A percentile compares a stretch with the other conserved stretches of the same genome.
phyloP scores from a whole-genome alignment of 257 asterid genomes.

The Nicotiana otophora region DNA sequence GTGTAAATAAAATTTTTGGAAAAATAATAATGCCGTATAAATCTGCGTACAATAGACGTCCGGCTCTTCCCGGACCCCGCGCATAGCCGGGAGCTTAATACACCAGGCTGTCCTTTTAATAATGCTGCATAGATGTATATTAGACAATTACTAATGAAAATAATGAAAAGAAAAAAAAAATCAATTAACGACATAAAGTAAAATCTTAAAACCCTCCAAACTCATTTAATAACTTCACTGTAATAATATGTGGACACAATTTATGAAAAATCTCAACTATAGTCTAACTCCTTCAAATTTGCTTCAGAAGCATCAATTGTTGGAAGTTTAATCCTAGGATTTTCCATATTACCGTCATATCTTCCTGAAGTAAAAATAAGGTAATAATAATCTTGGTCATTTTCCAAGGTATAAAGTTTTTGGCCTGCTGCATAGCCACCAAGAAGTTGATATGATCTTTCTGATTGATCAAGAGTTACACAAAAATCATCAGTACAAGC shows the following conservation, averaged over 20 bases:
- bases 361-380: constrained; percentile 46
- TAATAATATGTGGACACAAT: too few species aligned
- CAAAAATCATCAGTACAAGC: constrained; percentile 76
- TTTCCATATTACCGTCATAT: constrained; percentile 22
- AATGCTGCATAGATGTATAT: too few species aligned
- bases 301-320: constrained; percentile 52
- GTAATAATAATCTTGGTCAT: constrained; percentile 33
- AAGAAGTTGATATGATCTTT: constrained; percentile 82
- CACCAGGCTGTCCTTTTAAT: too few species aligned
- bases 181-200: too few species aligned
- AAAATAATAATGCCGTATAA: too few species aligned
- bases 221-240: too few species aligned
- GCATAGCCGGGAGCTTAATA: too few species aligned
- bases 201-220: too few species aligned
- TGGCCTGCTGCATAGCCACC: constrained; percentile 81
- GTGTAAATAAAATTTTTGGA: too few species aligned
- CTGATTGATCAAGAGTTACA: constrained; percentile 67
- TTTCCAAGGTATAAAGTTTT: constrained; percentile 44
- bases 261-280: neutral
- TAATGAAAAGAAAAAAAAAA: too few species aligned
- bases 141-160: too few species aligned
- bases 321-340: constrained; percentile 53
- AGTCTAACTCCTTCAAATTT: constrained; percentile 37
- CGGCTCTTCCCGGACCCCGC: fast-evolving
- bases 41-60: too few species aligned